phyloP scores from a whole-genome alignment of 148 eudicot species.

The Polygonum aviculare region DNA sequence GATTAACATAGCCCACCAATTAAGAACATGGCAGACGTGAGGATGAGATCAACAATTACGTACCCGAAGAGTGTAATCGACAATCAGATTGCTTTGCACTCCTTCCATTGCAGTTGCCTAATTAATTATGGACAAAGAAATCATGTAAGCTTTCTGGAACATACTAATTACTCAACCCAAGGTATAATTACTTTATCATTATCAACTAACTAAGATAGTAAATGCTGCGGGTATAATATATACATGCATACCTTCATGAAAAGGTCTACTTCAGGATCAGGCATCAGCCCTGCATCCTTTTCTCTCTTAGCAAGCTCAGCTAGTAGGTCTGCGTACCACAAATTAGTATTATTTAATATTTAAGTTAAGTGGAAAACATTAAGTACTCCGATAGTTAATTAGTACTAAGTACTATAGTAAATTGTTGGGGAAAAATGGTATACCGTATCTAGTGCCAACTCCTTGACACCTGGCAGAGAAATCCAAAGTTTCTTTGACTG shows the following conservation, averaged over 20 bases:
- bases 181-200: not conserved
- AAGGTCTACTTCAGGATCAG: conserved; percentile 93
- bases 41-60: conserved; percentile 4
- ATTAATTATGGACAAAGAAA: not conserved
- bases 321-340: conserved; percentile 44
- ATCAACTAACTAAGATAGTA: not conserved
- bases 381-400: no score
- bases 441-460: conserved; percentile 84
- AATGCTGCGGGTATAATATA: not conserved
- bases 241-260: conserved; percentile 73
- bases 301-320: conserved; percentile 75
- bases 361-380: not conserved
- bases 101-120: conserved; percentile 96
- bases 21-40: not conserved
- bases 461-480: conserved; percentile 95
- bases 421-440: not conserved
- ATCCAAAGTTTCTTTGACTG: conserved; percentile 91
- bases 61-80: conserved; percentile 87
- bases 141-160: not conserved
- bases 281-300: conserved; percentile 61
- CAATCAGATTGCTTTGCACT: conserved; percentile 75
- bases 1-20: not conserved
- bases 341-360: not conserved
- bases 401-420: not conserved
- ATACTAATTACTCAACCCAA: not conserved